phyloP scores from a whole-genome alignment of 331 rosid genomes.

The Arachis monticola region DNA sequence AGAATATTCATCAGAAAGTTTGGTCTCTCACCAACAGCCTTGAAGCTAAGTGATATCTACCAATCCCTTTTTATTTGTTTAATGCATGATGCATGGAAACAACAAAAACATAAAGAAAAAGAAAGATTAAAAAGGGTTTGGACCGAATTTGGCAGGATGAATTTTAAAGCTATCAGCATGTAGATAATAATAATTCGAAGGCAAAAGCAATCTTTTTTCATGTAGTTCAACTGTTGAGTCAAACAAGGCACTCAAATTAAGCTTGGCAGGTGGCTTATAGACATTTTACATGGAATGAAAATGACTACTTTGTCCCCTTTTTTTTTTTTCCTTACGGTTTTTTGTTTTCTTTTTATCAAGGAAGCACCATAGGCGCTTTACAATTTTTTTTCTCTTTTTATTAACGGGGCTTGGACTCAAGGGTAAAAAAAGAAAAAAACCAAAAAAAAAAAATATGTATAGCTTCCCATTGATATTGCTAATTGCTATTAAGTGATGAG shows the following conservation, averaged over 20 bases:
- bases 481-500: neutral
- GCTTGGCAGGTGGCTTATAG: neutral
- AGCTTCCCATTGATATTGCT: no score
- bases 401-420: no score
- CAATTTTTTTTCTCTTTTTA: no score
- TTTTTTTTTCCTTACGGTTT: no score
- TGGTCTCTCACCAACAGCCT: slow-evolving; percentile 20
- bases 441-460: no score
- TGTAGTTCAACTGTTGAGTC: slow-evolving; percentile 16
- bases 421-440: no score
- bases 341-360: no score
- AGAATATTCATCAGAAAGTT: slow-evolving; percentile 3
- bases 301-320: no score
- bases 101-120: slow-evolving; percentile 32
- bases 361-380: no score
- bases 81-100: slow-evolving; percentile 14
- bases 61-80: neutral
- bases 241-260: slow-evolving; percentile 19
- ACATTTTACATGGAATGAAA: neutral
- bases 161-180: neutral
- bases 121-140: slow-evolving; percentile 1
- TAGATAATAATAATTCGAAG: neutral
- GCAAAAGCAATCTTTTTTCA: neutral
- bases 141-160: slow-evolving; percentile 28
- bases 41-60: slow-evolving; percentile 12